Base-by-base conservation (phyloP, 139 green algal genomes). In the Raphidocelis subcapitata region DNA sequence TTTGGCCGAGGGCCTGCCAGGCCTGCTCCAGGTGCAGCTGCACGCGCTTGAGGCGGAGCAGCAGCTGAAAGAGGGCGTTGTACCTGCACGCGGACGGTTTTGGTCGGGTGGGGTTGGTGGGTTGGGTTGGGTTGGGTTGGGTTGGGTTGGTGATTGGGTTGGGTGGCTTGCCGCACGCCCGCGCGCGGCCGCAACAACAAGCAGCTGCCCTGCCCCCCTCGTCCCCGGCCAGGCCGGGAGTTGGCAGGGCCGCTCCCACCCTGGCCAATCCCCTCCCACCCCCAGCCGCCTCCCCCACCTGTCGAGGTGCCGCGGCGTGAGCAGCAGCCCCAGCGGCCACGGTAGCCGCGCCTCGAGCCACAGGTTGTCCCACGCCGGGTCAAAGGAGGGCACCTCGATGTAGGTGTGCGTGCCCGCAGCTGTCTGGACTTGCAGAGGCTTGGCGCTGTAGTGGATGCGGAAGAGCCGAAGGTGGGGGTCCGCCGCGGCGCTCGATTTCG, bases 251-350 rank as follows among this genome's bases (percentile, higher is more conserved):
- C n/a, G n/a, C n/a, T n/a, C n/a, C n/a, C n/a, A n/a, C n/a, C n/a
- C n/a, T n/a, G n/a, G n/a, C n/a, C n/a, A n/a, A n/a, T n/a, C n/a
- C n/a, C n/a, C n/a, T n/a, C n/a, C n/a, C n/a, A n/a, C n/a, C n/a
- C n/a, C n/a, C n/a, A 21, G 24, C 56, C 26, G 18, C 24, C 24
- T 15, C 56, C 16, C 56, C 26, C 26, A 64, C 56, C 51, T 36
- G 8, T 64, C 62, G 55, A 77, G 44, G 62, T 71, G 62, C 24
- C 26, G 51, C 3, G 84, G 80, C 1, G 90, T 93, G 63, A 98
- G 83, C 57, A 98, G 77, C 69, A 97, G 81, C 35, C 91, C 87
- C 70, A 98, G 81, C 2, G 92, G 93, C 93, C 93, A 97, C 5
- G 87, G 75, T 52, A 92, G 49, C 0, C 67, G 55, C 4, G 56